Percentiles rank a stretch among this genome's conserved stretches.
Evolutionary conservation across 228 moss, liverwort and hornwort species (phyloP).

Genomic region (Sphagnum fallax): DNA sequence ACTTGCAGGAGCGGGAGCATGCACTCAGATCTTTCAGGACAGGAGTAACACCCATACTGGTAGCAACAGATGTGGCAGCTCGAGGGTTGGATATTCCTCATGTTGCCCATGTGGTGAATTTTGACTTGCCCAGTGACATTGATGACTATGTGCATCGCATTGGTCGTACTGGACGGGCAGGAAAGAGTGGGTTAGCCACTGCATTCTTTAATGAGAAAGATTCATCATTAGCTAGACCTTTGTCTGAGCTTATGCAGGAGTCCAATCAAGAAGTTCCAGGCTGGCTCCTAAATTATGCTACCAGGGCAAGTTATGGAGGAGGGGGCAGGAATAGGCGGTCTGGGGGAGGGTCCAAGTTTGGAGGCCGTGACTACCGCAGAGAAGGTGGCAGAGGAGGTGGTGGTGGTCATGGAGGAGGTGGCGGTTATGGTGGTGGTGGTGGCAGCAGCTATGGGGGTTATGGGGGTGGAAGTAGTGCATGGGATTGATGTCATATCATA

Average conservation of each 20-base stretch:
- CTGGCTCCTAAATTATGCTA: constrained; percentile 74
- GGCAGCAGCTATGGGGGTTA: constrained; percentile 70
- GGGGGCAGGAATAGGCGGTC: constrained; percentile 77
- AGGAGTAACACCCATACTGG: constrained; percentile 87
- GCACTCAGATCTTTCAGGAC: constrained; percentile 86
- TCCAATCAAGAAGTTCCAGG: constrained; percentile 96
- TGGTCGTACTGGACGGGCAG: constrained; percentile 93
- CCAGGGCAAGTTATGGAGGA: constrained; percentile 52
- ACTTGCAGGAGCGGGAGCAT: constrained; percentile 77
- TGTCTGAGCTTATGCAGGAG: constrained; percentile 85
- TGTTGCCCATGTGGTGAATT: constrained; percentile 95
- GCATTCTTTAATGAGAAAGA: constrained; percentile 97
- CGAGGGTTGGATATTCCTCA: constrained; percentile 94
- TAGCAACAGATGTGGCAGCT: constrained; percentile 92
- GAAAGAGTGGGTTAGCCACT: constrained; percentile 91
- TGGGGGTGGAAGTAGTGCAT: constrained; percentile 65
- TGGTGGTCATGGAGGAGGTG: constrained; percentile 28
- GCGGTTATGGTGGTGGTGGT: constrained; percentile 65
- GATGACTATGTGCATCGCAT: constrained; percentile 99
- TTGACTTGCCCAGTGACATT: constrained; percentile 90
- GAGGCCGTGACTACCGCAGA: constrained; percentile 80
- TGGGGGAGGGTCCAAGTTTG: constrained; percentile 86
- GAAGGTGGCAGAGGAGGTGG: constrained; percentile 75
- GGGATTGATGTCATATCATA: constrained; percentile 53
- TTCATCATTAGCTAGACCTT: constrained; percentile 59